Evolutionary conservation across 2,329 filamentous ascomycete genomes (phyloP), one percentile per base, ranked within the genome.

Genomic region (Ophiostoma novo-ulmi): DNA sequence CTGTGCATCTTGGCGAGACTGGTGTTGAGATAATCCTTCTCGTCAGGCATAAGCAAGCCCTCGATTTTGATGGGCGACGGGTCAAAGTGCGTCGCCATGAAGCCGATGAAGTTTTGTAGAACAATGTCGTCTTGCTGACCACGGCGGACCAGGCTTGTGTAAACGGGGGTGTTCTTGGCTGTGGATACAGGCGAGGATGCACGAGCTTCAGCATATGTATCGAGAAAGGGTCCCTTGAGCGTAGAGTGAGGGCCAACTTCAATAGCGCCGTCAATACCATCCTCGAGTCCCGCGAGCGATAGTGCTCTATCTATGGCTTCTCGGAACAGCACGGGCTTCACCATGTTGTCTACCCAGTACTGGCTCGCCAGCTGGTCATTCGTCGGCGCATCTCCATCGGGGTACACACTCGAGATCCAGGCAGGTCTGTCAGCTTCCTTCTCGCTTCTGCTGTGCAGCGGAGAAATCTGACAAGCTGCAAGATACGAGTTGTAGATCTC

Each of bases 91-190:
- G 75, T 73, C 78, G 79, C 79, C 67, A 78, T 76, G 71, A 75
- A 78, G 5, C 78, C 78, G 1, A 80, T 73, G 44, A 80, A 80
- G 0, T 79, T 71, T 1, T 78, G 74, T 26, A 80, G 76, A 0
- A 78, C 76, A 3, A 75, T 41, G 1, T 75, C 74, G 26, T 79
- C 78, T 11, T 78, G 75, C 22, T 75, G 72, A 0, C 75, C 76
- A 31, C 81, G 75, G 10, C 75, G 70, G 0, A 82, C 75, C 0
- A 80, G 41, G 1, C 78, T 78, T 0, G 74, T 73, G 71, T 82
- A 82, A 0, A 77, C 77, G 0, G 79, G 64, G 0, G 39, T 81
- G 35, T 70, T 69, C 13, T 72, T 74, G 17, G 71, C 61, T 48
- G 72, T 73, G 52, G 77, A 72, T 20, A 71, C 48, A 39, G 72